phyloP scores from a whole-genome alignment of 1,139 yeast genomes.

The Geotrichum histeridarum region DNA sequence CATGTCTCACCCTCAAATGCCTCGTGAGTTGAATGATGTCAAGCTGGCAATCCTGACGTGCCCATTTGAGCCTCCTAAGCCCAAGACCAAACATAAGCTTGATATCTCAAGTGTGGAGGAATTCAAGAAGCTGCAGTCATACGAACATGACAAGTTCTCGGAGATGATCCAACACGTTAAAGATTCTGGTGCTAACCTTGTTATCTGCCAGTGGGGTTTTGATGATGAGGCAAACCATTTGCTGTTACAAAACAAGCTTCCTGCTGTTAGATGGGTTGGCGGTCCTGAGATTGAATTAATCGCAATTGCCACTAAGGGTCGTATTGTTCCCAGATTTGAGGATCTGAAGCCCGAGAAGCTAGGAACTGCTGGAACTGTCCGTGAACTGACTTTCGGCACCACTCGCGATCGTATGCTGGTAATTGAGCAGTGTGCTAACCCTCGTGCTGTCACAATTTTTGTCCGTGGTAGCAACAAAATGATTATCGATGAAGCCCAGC shows the following conservation, averaged over 20 bases:
- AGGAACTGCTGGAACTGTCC: conserved; percentile 80
- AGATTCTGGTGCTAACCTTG: conserved; percentile 89
- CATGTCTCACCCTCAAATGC: conserved; percentile 98
- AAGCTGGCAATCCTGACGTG: conserved; percentile 92
- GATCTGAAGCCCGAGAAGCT: conserved; percentile 77
- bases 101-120: conserved; percentile 91
- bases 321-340: conserved; percentile 95
- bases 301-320: conserved; percentile 95
- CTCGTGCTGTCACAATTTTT: conserved; percentile 89
- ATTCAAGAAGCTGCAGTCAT: conserved; percentile 80
- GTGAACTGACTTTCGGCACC: conserved; percentile 91
- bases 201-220: conserved; percentile 99
- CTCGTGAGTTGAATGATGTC: conserved; percentile 71
- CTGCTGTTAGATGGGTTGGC: conserved; percentile 99
- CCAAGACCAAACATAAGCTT: conserved; percentile 95
- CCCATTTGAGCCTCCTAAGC: conserved; percentile 99
- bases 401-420: conserved; percentile 95
- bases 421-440: conserved; percentile 82
- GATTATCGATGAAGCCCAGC: conserved; percentile 94
- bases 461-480: conserved; percentile 94
- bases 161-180: conserved; percentile 88
- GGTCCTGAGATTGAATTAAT: conserved; percentile 93
- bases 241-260: conserved; percentile 76
- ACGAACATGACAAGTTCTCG: conserved; percentile 84
- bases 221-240: conserved; percentile 98